Evolutionary conservation across 345 rosid species (phyloP), one percentile per base, ranked within the genome.

Genomic region (Melaleuca quinquenervia): DNA sequence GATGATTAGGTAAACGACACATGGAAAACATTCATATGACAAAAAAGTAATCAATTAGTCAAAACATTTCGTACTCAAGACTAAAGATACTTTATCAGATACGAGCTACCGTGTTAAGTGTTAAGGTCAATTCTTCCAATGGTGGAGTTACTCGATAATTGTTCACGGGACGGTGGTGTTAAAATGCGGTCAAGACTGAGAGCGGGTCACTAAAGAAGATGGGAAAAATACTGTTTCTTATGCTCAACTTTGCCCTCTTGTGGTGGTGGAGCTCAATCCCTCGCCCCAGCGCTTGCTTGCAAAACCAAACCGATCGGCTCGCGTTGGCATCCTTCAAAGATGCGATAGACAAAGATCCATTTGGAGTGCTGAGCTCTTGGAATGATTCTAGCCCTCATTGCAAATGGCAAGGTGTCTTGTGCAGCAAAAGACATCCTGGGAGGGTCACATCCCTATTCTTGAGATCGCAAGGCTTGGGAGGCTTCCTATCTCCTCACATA

Each of bases 401-500:
- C 16, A 22, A 64, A 11, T 64, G 76, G 76, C 6, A 64, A 7
- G 76, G 76, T 2, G 20, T 64, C 3, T 1, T 3, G 44, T 64
- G 76, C 22, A 64, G 11, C 44, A 64, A 64, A 29, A 7, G 11
- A 11, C 45, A 64, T 64, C 22, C 22, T 3, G 1, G 22, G 1
- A 29, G 22, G 44, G 76, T 29, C 44, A 64, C 0, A 0, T 29
- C 3, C 44, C 6, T 64, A 0, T 0, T 3, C 44, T 0, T 29
- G 2, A 64, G 0, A 64, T 64, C 76, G 0, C 22, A 64, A 15
- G 45, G 76, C 0, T 64, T 64, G 44, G 76, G 1, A 64, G 76
- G 76, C 44, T 15, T 64, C 0, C 11, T 64, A 29, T 1, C 44
- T 64, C 44, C 76, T 64, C 44, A 64, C 6, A 0, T 64, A 64